These are phyloP conservation scores for Thamnidium elegans DNA, from an alignment of 192 early-diverging fungal species.

Conservation along the genomic window DNA sequence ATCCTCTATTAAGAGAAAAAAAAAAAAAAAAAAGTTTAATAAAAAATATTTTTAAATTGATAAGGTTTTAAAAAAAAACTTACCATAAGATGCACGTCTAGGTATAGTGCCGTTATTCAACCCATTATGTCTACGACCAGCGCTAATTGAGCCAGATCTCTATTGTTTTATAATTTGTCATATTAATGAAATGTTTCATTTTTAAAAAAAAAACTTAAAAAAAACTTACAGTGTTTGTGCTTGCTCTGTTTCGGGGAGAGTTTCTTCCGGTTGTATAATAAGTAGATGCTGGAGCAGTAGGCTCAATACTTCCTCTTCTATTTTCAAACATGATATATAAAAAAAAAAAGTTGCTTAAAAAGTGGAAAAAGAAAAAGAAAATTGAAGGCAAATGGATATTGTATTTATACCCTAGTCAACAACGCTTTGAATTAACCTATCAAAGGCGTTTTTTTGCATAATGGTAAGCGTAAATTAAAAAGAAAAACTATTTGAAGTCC, in stretches of 20 bases:
- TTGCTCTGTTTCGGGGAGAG: background rate
- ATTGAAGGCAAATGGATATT: background rate
- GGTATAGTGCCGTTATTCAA: background rate
- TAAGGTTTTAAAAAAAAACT: background rate
- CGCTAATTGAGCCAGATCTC: no score
- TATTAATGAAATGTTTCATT: no score
- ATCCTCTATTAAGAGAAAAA: no score
- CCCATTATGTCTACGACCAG: no score
- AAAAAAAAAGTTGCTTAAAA: background rate
- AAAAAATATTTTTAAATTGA: background rate
- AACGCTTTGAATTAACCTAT: background rate
- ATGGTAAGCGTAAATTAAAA: no score
- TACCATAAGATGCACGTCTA: slow-evolving; percentile 28
- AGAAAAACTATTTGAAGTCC: no score
- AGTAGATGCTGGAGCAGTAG: slow-evolving; percentile 22
- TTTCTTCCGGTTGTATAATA: slow-evolving; percentile 40
- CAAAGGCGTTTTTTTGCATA: no score
- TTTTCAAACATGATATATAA: background rate
- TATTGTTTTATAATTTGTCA: no score
- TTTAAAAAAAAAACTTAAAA: background rate
- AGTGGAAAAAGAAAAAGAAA: background rate
- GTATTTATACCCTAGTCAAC: background rate
- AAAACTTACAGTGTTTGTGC: slow-evolving; percentile 16
- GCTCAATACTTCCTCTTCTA: slow-evolving; percentile 6
- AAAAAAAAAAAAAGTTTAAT: background rate